phyloP scores from a whole-genome alignment of 768 basidiomycete species.

The Porpolomopsis calyptriformis region DNA sequence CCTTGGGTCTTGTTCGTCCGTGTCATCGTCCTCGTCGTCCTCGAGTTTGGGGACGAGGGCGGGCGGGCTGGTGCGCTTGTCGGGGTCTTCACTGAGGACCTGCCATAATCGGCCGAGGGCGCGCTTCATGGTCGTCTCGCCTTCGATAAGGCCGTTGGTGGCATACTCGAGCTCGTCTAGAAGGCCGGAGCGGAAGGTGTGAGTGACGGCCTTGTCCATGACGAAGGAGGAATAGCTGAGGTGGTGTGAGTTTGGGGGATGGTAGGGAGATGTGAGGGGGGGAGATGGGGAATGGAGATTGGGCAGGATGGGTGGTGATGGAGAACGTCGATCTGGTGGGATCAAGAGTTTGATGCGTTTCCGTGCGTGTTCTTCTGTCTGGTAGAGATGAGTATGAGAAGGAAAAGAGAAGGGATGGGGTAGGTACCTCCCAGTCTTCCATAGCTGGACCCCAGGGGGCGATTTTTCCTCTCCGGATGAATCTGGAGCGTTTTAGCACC shows the following conservation, averaged over 20 bases:
- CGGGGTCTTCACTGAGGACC: conserved; percentile 63
- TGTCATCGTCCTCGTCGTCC: conserved; percentile 53
- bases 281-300: conserved; percentile 73
- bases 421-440: conserved; percentile 76
- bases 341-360: conserved; percentile 66
- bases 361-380: conserved; percentile 78
- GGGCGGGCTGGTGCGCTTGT: conserved; percentile 24
- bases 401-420: neutral
- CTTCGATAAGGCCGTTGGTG: conserved; percentile 77
- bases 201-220: conserved; percentile 74
- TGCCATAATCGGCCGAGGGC: conserved; percentile 78
- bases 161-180: conserved; percentile 73
- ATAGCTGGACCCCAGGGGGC: conserved; percentile 73
- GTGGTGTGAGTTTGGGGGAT: conserved; percentile 55
- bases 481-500: conserved; percentile 60
- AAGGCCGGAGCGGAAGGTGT: conserved; percentile 70
- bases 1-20: conserved; percentile 31
- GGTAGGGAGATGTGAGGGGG: conserved; percentile 67
- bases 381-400: conserved; percentile 10
- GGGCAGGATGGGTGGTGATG: conserved; percentile 62
- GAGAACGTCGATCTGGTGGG: conserved; percentile 48
- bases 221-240: conserved; percentile 76
- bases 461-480: conserved; percentile 76
- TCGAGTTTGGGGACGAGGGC: conserved; percentile 57
- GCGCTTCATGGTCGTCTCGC: conserved; percentile 60